Evolutionary conservation across 768 basidiomycete species (phyloP), one percentile per base, ranked within the genome.

Genomic region (Hirschioporus abietinus): DNA sequence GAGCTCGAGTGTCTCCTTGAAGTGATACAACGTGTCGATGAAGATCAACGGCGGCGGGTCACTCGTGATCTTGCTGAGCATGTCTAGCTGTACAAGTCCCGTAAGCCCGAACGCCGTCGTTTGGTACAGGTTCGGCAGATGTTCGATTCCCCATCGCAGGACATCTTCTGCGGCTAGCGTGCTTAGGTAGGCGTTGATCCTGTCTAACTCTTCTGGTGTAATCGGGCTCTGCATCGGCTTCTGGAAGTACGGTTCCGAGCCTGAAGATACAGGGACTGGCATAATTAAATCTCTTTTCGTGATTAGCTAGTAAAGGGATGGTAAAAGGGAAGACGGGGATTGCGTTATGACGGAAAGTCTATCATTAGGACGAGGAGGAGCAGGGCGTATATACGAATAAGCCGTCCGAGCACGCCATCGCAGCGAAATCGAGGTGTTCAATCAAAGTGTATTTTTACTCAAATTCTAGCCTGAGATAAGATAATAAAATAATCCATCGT

Each of bases 61-160:
- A 27, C 79, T 67, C 1, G 89, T 88, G 68, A 95, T 80, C 76
- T 92, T 92, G 35, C 92, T 90, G 65, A 99, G 86, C 93, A 99
- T 97, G 76, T 97, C 95, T 68, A 93, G 88, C 23, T 95, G 89
- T 65, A 94, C 95, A 64, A 96, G 88, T 10, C 97, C 96, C 0
- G 96, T 98, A 67, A 98, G 83, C 7, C 97, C 97, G 73, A 99
- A 96, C 0, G 97, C 96, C 6, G 96, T 99, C 7, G 97, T 98
- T 76, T 99, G 96, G 77, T 88, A 88, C 23, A 99, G 81, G 7
- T 84, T 83, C 0, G 95, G 91, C 20, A 99, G 80, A 71, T 93
- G 82, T 59, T 86, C 83, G 63, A 95, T 74, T 0, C 90, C 93
- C 96, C 96, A 99, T 74, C 75, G 72, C 64, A 99, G 83, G 70